A percentile compares a stretch with the other conserved stretches of the same genome.
These are phyloP conservation scores for Wickerhamiella azymoides DNA, from an alignment of 805 yeast species.

Conservation along the genomic window DNA sequence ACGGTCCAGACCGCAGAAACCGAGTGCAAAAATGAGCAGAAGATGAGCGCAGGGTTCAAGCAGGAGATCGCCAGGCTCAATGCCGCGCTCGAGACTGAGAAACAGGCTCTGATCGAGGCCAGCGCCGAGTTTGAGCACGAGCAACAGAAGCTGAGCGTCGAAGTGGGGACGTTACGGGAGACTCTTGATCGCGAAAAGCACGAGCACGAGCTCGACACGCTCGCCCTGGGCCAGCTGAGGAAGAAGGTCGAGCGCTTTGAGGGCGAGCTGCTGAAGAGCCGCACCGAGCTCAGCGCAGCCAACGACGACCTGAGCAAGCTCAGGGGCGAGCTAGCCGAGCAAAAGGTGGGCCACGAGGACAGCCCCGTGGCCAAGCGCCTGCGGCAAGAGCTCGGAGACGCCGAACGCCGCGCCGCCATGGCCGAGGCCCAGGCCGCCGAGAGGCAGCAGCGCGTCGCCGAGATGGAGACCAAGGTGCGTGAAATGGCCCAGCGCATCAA, in stretches of 20 bases:
- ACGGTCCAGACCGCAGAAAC: too few species aligned
- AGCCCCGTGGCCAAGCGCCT: neutral
- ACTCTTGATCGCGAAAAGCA: neutral
- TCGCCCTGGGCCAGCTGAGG: neutral
- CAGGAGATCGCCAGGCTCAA: too few species aligned
- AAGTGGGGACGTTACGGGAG: neutral
- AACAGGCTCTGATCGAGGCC: too few species aligned
- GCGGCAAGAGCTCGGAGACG: neutral
- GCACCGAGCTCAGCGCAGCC: neutral
- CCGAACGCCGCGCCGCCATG: neutral
- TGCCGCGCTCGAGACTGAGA: too few species aligned
- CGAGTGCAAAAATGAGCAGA: too few species aligned
- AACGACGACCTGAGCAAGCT: neutral
- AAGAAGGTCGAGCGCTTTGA: neutral
- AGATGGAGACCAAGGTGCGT: neutral
- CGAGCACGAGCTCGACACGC: neutral
- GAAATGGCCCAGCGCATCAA: neutral
- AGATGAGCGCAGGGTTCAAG: too few species aligned
- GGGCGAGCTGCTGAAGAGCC: neutral
- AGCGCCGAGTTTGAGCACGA: too few species aligned
- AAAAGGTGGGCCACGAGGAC: neutral
- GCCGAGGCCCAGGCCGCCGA: neutral
- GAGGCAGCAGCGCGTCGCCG: neutral
- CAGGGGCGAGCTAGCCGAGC: conserved; percentile 3
- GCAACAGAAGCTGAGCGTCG: neutral